Conservation (phyloP, 2,329 filamentous ascomycete species). For the Cladophialophora yegresii region DNA sequence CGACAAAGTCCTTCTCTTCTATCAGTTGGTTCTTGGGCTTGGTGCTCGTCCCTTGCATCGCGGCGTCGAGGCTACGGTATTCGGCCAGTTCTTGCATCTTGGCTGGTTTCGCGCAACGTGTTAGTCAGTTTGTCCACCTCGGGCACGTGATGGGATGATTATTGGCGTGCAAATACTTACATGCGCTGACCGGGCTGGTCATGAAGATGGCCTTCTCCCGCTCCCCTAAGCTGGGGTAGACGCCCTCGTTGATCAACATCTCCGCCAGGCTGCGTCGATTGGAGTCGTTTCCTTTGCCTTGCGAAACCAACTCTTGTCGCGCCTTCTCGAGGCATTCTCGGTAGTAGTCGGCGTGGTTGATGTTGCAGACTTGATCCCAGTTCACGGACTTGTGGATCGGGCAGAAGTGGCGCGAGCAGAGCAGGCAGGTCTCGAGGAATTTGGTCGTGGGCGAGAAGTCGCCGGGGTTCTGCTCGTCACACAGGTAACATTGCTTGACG, state of each 20-base stretch:
- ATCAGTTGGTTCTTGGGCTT: conserved; percentile 29
- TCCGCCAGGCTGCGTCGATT: conserved; percentile 31
- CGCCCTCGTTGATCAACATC: conserved; percentile 33
- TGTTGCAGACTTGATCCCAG: conserved; percentile 35
- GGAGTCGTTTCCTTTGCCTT: conserved; percentile 24
- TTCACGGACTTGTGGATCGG: conserved; percentile 35
- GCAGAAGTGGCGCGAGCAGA: conserved; percentile 36
- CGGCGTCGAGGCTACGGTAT: conserved; percentile 36
- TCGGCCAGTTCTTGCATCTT: conserved; percentile 34
- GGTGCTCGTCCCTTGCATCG: conserved; percentile 26
- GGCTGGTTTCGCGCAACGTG: conserved; percentile 18
- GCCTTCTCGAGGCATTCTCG: conserved; percentile 32
- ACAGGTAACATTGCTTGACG: conserved; percentile 35
- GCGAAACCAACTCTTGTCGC: conserved; percentile 25
- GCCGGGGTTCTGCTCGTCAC: conserved; percentile 38
- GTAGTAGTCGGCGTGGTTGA: conserved; percentile 37
- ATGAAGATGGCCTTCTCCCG: conserved; percentile 37
- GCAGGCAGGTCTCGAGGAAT: conserved; percentile 35
- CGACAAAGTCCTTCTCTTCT: conserved; percentile 34
- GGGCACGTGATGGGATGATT: background rate
- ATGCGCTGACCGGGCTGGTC: conserved; percentile 34
- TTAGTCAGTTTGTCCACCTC: background rate
- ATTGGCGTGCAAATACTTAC: conserved; percentile 24
- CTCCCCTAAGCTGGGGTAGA: conserved; percentile 36
- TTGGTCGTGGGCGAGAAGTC: conserved; percentile 38